Evolutionary conservation across 441 rosid species (phyloP).

Genomic region (Macaranga tanarius): DNA sequence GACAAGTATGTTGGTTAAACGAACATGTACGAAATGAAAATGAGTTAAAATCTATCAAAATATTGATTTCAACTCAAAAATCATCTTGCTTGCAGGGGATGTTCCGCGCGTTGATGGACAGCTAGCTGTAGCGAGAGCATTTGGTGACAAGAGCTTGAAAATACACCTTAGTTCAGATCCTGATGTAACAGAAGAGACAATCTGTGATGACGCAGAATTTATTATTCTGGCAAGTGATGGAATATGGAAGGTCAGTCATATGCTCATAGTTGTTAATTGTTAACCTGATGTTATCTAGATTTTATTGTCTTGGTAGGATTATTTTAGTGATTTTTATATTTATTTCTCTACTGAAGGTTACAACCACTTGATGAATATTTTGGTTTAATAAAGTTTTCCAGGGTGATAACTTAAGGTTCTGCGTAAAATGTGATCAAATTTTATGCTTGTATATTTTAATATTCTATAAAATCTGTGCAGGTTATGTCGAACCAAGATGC

Average conservation of each 20-base stretch:
- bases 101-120: constrained; percentile 92
- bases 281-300: not conserved
- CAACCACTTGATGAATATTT: no score
- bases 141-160: constrained; percentile 88
- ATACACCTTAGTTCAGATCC: constrained; percentile 94
- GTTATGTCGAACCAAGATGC: constrained; percentile 93
- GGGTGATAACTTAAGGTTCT: not conserved
- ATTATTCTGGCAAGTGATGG: constrained; percentile 89
- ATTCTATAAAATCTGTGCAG: constrained; percentile 28
- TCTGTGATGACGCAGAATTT: constrained; percentile 56
- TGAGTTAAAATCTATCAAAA: not conserved
- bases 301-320: not conserved
- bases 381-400: no score
- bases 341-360: no score
- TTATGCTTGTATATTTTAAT: not conserved
- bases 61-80: constrained; percentile 32
- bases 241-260: constrained; percentile 75
- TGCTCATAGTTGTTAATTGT: not conserved
- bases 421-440: not conserved
- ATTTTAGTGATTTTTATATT: no score
- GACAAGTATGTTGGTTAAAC: not conserved
- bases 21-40: not conserved
- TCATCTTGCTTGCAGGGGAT: constrained; percentile 79
- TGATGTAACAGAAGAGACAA: constrained; percentile 47
- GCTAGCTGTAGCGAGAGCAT: constrained; percentile 89